phyloP scores from a whole-genome alignment of 495 filamentous ascomycete genomes.

The Diplogelasinospora grovesii region DNA sequence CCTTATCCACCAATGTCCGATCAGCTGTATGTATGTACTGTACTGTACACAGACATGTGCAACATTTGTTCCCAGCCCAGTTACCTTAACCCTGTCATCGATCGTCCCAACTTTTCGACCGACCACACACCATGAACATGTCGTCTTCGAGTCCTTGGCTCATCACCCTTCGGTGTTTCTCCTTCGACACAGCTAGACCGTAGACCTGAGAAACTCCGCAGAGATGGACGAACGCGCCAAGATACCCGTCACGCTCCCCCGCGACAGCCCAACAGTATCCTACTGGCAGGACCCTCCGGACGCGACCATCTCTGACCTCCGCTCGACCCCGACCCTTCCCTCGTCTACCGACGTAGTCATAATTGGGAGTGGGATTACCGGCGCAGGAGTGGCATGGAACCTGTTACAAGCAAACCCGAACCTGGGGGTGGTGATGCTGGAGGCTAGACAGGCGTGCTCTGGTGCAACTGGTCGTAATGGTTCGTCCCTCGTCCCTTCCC shows the following conservation, averaged over 20 bases:
- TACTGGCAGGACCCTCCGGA: conserved; percentile 68
- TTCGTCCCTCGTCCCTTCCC: conserved; percentile 6
- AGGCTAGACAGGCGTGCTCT: conserved; percentile 49
- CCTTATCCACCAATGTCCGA: no score
- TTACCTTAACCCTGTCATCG: no score
- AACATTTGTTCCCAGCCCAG: no score
- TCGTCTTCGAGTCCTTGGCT: no score
- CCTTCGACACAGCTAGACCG: no score
- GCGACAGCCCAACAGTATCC: conserved; percentile 52
- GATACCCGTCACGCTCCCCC: conserved; percentile 45
- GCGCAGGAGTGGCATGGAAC: conserved; percentile 53
- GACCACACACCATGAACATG: no score
- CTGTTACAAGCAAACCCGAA: conserved; percentile 31
- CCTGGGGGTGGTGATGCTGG: conserved; percentile 47
- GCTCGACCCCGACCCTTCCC: conserved; percentile 42
- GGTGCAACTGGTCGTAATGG: conserved; percentile 59
- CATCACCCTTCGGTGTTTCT: no score
- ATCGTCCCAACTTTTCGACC: no score
- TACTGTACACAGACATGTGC: no score
- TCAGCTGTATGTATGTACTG: no score
- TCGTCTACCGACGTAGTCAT: conserved; percentile 49
- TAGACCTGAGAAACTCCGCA: no score
- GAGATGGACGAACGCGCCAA: conserved; percentile 39
- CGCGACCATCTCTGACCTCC: conserved; percentile 44
- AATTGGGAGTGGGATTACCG: conserved; percentile 67